These are phyloP conservation scores for Leccinum colubrinum DNA, from an alignment of 1,284 basidiomycete genomes.

Conservation along the genomic window DNA sequence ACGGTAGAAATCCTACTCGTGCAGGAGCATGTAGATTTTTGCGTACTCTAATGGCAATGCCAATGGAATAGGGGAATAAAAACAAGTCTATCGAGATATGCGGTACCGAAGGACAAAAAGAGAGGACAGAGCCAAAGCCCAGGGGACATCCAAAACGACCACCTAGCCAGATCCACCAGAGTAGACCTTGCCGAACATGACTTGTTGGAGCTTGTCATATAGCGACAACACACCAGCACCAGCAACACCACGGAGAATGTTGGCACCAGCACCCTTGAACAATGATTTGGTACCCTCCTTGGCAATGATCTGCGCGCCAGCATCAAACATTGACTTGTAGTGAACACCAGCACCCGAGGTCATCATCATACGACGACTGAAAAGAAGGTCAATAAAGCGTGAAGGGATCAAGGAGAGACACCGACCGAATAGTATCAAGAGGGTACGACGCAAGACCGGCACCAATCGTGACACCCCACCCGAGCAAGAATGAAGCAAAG, in stretches of 20 bases:
- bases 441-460: constrained; percentile 96
- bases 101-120: constrained; percentile 21
- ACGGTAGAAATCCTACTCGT: constrained; percentile 19
- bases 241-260: constrained; percentile 97
- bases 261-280: constrained; percentile 96
- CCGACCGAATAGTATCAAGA: constrained; percentile 88
- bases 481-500: constrained; percentile 88
- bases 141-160: constrained; percentile 7
- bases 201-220: constrained; percentile 90
- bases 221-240: constrained; percentile 96
- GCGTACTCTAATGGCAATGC: constrained; percentile 24
- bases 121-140: constrained; percentile 34
- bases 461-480: constrained; percentile 94
- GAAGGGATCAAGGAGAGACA: constrained; percentile 14
- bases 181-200: constrained; percentile 97
- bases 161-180: constrained; percentile 56
- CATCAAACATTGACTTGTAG: constrained; percentile 93
- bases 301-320: constrained; percentile 79
- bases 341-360: constrained; percentile 82
- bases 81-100: constrained; percentile 35
- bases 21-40: constrained; percentile 23
- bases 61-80: constrained; percentile 30
- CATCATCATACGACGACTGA: constrained; percentile 95
- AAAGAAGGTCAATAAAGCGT: constrained; percentile 15
- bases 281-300: constrained; percentile 91